Conservation (phyloP, 805 yeast species). For the Sugiyamaella floridensis region DNA sequence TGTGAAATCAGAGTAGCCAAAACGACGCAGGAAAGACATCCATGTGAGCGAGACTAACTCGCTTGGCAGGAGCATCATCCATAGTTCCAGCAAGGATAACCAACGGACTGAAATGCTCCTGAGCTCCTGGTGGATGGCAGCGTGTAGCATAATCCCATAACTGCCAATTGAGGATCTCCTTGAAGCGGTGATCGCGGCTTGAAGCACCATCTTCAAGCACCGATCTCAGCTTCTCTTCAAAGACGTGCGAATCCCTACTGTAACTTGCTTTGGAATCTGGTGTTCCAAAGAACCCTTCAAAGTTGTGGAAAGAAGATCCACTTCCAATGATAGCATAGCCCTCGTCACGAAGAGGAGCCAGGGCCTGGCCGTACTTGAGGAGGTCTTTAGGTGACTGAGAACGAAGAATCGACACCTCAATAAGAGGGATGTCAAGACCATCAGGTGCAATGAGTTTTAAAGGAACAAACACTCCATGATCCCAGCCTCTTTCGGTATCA, state of each 20-base stretch:
- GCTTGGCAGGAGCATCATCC: not conserved
- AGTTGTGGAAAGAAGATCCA: conserved; percentile 8
- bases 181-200: not conserved
- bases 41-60: not conserved
- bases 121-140: conserved; percentile 4
- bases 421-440: conserved; percentile 7
- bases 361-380: conserved; percentile 3
- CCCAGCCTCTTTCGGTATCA: conserved; percentile 9
- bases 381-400: conserved; percentile 5
- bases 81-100: conserved; percentile 9
- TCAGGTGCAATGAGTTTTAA: conserved; percentile 6
- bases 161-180: conserved; percentile 3
- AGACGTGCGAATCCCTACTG: not conserved
- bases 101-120: conserved; percentile 9
- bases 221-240: not conserved
- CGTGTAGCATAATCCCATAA: conserved; percentile 4
- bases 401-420: conserved; percentile 4
- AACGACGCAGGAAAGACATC: conserved; percentile 4
- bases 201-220: not conserved
- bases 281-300: not conserved
- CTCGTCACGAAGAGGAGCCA: conserved; percentile 6
- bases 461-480: conserved; percentile 12
- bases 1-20: conserved; percentile 2
- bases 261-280: not conserved
- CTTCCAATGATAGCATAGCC: conserved; percentile 10